These are phyloP conservation scores for Ophiostoma tasmaniense DNA, from an alignment of 2,329 filamentous ascomycete genomes.

Conservation along the genomic window DNA sequence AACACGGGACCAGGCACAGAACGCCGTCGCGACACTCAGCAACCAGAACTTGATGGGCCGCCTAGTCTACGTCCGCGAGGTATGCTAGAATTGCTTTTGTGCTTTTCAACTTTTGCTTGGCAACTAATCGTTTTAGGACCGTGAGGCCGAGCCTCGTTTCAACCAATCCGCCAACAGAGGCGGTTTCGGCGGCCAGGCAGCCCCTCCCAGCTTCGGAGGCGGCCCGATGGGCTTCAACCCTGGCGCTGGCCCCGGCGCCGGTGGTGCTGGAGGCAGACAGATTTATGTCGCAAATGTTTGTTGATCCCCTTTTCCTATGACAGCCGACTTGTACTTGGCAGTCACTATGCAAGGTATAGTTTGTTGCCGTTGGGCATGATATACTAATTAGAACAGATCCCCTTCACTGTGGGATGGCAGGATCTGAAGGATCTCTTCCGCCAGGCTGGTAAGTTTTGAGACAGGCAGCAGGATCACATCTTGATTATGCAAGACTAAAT, in stretches of 20 bases:
- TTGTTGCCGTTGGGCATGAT: background rate
- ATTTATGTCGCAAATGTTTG: conserved; percentile 98
- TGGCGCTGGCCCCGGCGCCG: conserved; percentile 35
- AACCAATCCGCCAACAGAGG: conserved; percentile 61
- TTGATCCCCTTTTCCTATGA: conserved; percentile 33
- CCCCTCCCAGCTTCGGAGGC: conserved; percentile 16
- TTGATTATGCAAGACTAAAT: background rate
- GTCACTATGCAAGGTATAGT: background rate
- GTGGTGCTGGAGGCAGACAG: conserved; percentile 61
- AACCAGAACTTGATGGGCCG: conserved; percentile 99
- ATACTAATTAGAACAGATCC: conserved; percentile 53
- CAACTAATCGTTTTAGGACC: too few relatives aligned
- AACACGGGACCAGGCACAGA: conserved; percentile 96
- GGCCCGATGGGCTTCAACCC: conserved; percentile 44
- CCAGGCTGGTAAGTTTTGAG: conserved; percentile 69
- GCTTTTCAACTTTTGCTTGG: background rate
- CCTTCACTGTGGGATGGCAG: conserved; percentile 97
- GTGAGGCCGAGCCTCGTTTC: conserved; percentile 95
- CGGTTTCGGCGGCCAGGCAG: conserved; percentile 44
- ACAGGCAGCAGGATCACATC: background rate
- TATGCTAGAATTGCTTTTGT: conserved; percentile 34
- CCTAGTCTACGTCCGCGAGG: conserved; percentile 97
- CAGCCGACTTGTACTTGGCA: background rate
- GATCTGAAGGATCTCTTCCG: conserved; percentile 98
- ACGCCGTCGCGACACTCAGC: conserved; percentile 93